Evolutionary conservation across 1,139 yeast genomes (phyloP), one percentile per base, ranked within the genome.

Genomic region (Spencermartinsiella ligniputridi): DNA sequence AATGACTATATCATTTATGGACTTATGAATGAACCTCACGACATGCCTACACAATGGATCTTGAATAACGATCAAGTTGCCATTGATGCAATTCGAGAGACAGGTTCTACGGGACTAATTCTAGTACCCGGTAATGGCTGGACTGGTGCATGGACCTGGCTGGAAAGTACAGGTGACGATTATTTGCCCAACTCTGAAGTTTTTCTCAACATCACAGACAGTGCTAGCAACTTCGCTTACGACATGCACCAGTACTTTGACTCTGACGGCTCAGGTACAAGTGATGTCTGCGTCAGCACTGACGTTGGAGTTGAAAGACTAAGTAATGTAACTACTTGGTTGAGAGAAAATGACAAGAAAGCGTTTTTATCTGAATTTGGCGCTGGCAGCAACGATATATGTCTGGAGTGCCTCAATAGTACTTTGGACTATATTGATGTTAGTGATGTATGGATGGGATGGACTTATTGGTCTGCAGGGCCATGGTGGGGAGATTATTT

Each of bases 161-260:
- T 11, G 8, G 20, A 33, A 12, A 17, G n/a, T 19, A 17, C 36
- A 5, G 36, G 32, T 33, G 22, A 33, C n/a, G 15, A 27, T 15
- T 33, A 19, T 17, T 22, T 35, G 2, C 15, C 39, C 17, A 35
- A 24, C n/a, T 24, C 34, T 15, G 39, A 25, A 12, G 33, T 19
- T 12, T n/a, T 40, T 19, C 18, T 21, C n/a, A 20, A 36, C 20
- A 35, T 40, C 35, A 40, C 43, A 2, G 43, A 40, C 16, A 13
- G 34, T 3, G 34, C 21, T 6, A 20, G 35, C 29, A 40, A 40
- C 27, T 35, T 40, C 25, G 43, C 39, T 27, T 40, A 16, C 27
- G 43, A 40, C 22, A 40, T 40, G 43, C 43, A 40, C 29, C 39
- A 40, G 27, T 40, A 40, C 35, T 35, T 40, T 35, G 43, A 40